A percentile compares a stretch with the other conserved stretches of the same genome.
These are phyloP conservation scores for Balamuthia mandrillaris DNA, from an alignment of 208 protist species.

Conservation along the genomic window DNA sequence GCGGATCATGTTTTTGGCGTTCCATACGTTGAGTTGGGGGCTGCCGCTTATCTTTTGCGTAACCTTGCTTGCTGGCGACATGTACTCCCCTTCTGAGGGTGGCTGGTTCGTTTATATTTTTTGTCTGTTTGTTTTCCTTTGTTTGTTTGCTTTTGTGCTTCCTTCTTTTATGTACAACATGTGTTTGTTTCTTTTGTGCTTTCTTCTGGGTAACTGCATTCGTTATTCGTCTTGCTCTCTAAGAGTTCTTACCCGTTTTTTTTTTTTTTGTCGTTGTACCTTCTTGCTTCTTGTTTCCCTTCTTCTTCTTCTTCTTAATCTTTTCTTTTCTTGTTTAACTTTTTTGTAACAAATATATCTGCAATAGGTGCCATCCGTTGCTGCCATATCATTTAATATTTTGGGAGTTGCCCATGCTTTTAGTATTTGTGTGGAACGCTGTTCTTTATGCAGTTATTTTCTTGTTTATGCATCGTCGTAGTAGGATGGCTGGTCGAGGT, in stretches of 20 bases:
- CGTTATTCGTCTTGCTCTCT: background rate
- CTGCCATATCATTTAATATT: conserved; percentile 10
- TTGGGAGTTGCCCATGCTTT: conserved; percentile 18
- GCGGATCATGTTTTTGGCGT: background rate
- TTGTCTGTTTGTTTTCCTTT: background rate
- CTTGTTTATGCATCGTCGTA: background rate
- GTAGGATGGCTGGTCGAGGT: no score
- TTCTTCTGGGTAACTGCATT: background rate
- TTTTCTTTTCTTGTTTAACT: no score
- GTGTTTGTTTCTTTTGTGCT: background rate
- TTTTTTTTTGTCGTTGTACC: no score
- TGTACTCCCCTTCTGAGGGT: background rate
- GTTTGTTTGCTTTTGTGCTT: background rate
- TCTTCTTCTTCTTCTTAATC: no score
- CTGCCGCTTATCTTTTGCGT: background rate
- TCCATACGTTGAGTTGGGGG: background rate
- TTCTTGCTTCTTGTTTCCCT: no score
- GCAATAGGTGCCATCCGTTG: conserved; percentile 22
- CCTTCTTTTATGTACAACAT: background rate
- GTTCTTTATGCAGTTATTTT: conserved; percentile 9
- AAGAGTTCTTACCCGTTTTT: background rate
- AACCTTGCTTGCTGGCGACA: background rate
- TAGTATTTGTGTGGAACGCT: background rate
- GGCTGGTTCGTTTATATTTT: background rate
- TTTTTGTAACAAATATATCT: no score